Conservation (phyloP, 2,329 filamentous ascomycete species). For the Rachicladosporium sp. region DNA sequence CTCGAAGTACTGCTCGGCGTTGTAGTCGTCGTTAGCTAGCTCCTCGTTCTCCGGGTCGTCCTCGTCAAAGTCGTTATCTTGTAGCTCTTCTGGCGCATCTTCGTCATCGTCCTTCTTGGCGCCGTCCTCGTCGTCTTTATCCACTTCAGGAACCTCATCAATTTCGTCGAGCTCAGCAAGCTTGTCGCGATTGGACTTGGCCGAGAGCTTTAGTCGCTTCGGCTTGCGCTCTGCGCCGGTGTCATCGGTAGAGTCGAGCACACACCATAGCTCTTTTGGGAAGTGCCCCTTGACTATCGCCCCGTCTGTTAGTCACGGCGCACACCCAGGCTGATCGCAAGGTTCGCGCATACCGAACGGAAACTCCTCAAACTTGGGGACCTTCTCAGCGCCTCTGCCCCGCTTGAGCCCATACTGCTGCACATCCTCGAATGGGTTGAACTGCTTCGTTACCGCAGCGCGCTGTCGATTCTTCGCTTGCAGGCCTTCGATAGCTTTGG, state of each 20-base stretch:
- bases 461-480: slow-evolving; percentile 2
- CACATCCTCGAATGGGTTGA: slow-evolving; percentile 4
- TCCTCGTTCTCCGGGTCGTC: slow-evolving; percentile 3
- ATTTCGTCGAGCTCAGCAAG: slow-evolving; percentile 4
- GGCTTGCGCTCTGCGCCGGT: slow-evolving; percentile 1
- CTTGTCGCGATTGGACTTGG: slow-evolving; percentile 4
- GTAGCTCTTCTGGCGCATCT: slow-evolving; percentile 6
- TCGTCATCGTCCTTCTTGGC: slow-evolving; percentile 5
- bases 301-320: background rate
- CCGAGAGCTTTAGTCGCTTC: slow-evolving; percentile 2
- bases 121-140: slow-evolving; percentile 4
- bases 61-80: slow-evolving; percentile 6
- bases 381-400: background rate
- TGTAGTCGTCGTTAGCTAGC: slow-evolving; percentile 5
- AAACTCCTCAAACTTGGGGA: slow-evolving; percentile 2
- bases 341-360: slow-evolving; percentile 2
- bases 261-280: slow-evolving; percentile 5
- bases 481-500: slow-evolving; percentile 3
- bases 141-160: slow-evolving; percentile 3
- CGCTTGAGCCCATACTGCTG: slow-evolving; percentile 3
- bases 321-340: background rate
- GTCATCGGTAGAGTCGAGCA: slow-evolving; percentile 1
- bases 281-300: slow-evolving; percentile 5
- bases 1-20: slow-evolving; percentile 5
- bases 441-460: slow-evolving; percentile 2